Conservation (phyloP, 2,329 filamentous ascomycete genomes). For the Sporothrix pallida region DNA sequence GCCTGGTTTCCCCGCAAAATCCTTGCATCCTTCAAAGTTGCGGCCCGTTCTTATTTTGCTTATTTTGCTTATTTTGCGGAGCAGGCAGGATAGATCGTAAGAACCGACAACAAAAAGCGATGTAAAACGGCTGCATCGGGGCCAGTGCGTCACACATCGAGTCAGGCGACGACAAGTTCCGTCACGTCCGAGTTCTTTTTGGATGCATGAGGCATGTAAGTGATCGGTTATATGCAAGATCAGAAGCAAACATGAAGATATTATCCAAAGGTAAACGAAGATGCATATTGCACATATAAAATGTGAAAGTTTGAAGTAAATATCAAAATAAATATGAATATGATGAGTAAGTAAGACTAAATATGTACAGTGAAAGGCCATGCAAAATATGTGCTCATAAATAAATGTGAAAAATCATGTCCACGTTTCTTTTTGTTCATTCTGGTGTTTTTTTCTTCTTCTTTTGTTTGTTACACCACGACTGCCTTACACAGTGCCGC, state of each 20-base stretch:
- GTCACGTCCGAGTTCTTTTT: too few relatives aligned
- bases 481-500: constrained; percentile 44
- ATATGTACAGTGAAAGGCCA: constrained; percentile 4
- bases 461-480: neutral
- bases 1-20: constrained; percentile 4
- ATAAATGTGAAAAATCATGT: neutral
- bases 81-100: neutral
- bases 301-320: neutral
- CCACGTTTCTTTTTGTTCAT: neutral
- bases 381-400: constrained; percentile 13
- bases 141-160: neutral
- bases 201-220: too few relatives aligned
- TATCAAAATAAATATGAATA: too few relatives aligned
- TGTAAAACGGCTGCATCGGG: neutral
- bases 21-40: neutral
- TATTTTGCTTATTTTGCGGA: constrained; percentile 9
- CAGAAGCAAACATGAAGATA: neutral
- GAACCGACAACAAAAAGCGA: neutral
- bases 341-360: too few relatives aligned
- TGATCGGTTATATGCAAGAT: neutral
- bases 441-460: neutral
- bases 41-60: neutral
- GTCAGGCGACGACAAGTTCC: neutral
- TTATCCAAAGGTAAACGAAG: neutral
- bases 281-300: too few relatives aligned